These are phyloP conservation scores for Fusarium sp. DNA, from an alignment of 2,329 filamentous ascomycete species.

Conservation along the genomic window DNA sequence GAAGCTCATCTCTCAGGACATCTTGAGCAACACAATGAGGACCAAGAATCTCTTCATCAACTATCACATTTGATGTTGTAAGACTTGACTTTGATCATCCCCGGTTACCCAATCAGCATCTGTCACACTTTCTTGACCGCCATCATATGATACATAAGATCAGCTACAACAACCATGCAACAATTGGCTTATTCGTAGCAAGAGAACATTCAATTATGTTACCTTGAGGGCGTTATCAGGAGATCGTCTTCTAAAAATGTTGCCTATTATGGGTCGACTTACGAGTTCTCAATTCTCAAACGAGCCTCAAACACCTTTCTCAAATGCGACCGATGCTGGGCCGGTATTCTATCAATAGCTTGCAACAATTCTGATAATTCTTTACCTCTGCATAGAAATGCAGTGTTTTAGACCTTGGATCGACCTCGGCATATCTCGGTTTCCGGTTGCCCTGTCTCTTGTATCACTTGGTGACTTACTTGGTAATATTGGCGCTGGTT, in stretches of 20 bases:
- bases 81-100: not conserved
- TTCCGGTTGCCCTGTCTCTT: not conserved
- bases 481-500: not conserved
- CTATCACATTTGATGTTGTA: not conserved
- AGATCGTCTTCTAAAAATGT: not conserved
- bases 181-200: not conserved
- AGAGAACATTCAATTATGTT: not conserved
- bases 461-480: not conserved
- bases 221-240: not conserved
- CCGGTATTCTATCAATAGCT: not conserved
- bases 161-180: not conserved
- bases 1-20: not conserved
- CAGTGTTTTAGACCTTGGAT: not conserved
- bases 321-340: not conserved
- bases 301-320: not conserved
- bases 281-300: not conserved
- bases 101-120: not conserved
- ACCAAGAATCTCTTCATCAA: not conserved
- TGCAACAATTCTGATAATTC: not conserved
- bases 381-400: not conserved
- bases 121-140: not conserved
- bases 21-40: not conserved
- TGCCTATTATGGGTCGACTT: not conserved
- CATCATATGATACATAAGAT: slow-evolving; percentile 1
- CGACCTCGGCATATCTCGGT: not conserved